Percentiles rank a stretch among this genome's conserved stretches.
Conservation (phyloP, 805 yeast species). For the Wickerhamomyces hampshirensis region DNA sequence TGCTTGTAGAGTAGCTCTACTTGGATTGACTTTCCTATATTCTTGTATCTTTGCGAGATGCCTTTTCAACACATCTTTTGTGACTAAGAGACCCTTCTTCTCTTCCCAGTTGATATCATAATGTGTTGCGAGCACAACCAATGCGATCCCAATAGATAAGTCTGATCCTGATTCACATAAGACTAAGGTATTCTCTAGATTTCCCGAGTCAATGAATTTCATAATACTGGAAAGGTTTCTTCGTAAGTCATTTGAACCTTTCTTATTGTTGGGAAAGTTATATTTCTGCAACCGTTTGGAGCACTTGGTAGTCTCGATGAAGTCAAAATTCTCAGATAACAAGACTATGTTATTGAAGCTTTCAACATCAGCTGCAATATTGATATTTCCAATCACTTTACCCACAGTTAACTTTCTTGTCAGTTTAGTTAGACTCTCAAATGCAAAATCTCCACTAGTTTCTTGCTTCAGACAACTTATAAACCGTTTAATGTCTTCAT, state of each 20-base stretch:
- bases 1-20: constrained; percentile 72
- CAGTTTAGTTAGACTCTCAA: constrained; percentile 13
- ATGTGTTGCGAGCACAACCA: constrained; percentile 45
- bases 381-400: constrained; percentile 6
- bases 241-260: constrained; percentile 62
- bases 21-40: constrained; percentile 58
- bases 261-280: constrained; percentile 39
- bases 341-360: constrained; percentile 7
- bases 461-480: not conserved
- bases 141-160: constrained; percentile 54
- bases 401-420: constrained; percentile 22
- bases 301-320: not conserved
- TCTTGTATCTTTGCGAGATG: constrained; percentile 49
- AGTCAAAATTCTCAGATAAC: constrained; percentile 7
- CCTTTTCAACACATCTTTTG: constrained; percentile 50
- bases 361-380: not conserved
- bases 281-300: not conserved
- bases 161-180: constrained; percentile 66
- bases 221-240: constrained; percentile 40
- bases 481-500: constrained; percentile 25
- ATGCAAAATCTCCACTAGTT: not conserved
- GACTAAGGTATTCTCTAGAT: constrained; percentile 32
- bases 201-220: constrained; percentile 14
- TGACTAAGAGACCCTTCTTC: constrained; percentile 19
- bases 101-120: constrained; percentile 40